A percentile compares a stretch with the other conserved stretches of the same genome.
Conservation (phyloP, 1,284 basidiomycete species). For the Cystobasidium slooffiae region DNA sequence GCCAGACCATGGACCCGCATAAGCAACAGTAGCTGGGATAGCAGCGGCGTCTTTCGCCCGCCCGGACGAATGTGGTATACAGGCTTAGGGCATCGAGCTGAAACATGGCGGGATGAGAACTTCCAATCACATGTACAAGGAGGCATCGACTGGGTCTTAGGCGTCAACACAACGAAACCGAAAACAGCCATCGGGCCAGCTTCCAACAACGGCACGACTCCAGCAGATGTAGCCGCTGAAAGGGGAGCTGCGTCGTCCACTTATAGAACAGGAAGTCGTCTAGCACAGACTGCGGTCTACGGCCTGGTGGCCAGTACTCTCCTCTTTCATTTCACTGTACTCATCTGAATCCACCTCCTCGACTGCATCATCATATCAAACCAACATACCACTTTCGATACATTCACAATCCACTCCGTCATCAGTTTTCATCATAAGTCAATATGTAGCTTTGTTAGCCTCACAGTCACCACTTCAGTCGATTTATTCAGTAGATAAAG, state of each 20-base stretch:
- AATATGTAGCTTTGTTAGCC: slow-evolving; percentile 1
- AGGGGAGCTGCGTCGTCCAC: background rate
- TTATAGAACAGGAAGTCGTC: background rate
- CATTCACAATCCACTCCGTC: background rate
- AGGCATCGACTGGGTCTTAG: slow-evolving; percentile 41
- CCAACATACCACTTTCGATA: background rate
- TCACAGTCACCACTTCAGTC: background rate
- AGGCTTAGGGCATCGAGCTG: slow-evolving; percentile 26
- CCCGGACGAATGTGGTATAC: slow-evolving; percentile 44
- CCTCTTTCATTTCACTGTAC: background rate
- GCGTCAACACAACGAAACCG: slow-evolving; percentile 26
- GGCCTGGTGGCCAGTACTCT: slow-evolving; percentile 12
- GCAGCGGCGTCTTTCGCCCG: slow-evolving; percentile 20
- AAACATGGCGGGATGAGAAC: slow-evolving; percentile 36
- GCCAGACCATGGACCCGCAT: slow-evolving; percentile 25
- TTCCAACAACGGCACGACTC: background rate
- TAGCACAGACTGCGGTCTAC: background rate
- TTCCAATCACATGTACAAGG: slow-evolving; percentile 41
- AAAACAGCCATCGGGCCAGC: background rate
- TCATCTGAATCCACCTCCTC: background rate
- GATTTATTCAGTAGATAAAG: background rate
- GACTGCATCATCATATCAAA: too few species aligned
- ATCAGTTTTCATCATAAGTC: background rate
- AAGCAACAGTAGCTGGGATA: slow-evolving; percentile 22
- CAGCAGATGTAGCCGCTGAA: background rate